Evolutionary conservation across 2,329 filamentous ascomycete genomes (phyloP), one percentile per base, ranked within the genome.

Genomic region (Cladosporium sp.): DNA sequence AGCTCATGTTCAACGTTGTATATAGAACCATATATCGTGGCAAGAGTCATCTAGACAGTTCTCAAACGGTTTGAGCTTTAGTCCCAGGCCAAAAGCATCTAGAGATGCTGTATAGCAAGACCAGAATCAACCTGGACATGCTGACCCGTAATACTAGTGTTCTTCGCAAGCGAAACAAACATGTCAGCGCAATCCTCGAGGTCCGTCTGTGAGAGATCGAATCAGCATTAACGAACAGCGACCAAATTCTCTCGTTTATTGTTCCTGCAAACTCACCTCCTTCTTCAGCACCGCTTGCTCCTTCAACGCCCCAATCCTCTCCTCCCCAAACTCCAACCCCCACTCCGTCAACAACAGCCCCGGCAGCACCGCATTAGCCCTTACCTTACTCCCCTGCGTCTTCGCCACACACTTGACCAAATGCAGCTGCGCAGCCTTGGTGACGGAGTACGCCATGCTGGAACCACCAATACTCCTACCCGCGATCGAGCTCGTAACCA

Each of bases 361-460:
- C 0, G 84, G 84, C 47, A 81, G 70, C 2, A 87, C 76, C 36
- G 81, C 80, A 65, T 87, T 87, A 24, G 84, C 73, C 37, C 84
- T 71, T 18, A 85, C 71, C 65, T 84, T 84, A 1, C 75, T 71
- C 1, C 83, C 83, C 56, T 84, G 77, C 12, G 80, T 80, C 48
- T 76, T 70, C 3, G 84, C 84, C 37, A 87, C 68, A 52, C 80
- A 80, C 61, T 83, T 84, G 71, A 83, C 82, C 40, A 86, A 67
- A 66, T 87, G 84, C 47, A 87, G 68, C 52, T 80, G 79, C 9
- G 88, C 88, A 1, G 88, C 80, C 65, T 93, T 93, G 32, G 86
- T 87, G 15, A 91, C 84, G 0, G 83, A 76, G 62, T 93, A 93
- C 3, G 88, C 80, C 84, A 84, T 78, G 37, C 76, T 79, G 57